Conservation (phyloP, 2,329 filamentous ascomycete species). For the Tolypocladium tundrense region DNA sequence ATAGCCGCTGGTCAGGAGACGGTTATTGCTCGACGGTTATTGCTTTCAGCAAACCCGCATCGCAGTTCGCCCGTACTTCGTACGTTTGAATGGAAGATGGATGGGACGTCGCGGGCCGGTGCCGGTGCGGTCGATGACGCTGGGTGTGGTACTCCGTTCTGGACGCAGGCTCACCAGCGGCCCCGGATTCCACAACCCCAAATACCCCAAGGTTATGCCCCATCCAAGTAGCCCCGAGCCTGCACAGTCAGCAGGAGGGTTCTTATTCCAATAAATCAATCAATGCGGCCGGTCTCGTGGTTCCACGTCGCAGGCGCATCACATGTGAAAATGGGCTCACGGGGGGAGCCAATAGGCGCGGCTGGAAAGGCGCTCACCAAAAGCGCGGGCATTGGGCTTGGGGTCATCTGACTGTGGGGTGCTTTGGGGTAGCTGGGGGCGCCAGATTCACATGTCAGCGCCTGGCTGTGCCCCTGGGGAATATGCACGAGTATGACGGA, state of each 20-base stretch:
- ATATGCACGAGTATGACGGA: background rate
- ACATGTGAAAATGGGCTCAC: background rate
- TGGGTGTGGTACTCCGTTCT: background rate
- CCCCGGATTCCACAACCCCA: background rate
- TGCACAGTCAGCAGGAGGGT: background rate
- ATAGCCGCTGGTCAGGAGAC: background rate
- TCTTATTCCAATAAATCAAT: too few species aligned
- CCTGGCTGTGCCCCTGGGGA: background rate
- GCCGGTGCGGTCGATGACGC: background rate
- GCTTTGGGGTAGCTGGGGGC: background rate
- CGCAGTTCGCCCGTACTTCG: background rate
- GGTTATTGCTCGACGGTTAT: background rate
- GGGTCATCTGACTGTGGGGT: constrained; percentile 1
- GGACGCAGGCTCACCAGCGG: background rate
- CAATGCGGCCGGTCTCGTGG: background rate
- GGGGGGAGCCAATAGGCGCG: background rate
- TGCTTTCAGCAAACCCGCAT: background rate
- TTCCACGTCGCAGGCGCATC: background rate
- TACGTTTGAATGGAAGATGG: background rate
- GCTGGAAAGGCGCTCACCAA: background rate
- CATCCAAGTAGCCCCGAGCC: background rate
- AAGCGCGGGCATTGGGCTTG: background rate
- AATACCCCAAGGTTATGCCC: background rate
- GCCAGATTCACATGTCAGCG: constrained; percentile 1
- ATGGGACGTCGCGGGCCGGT: background rate